Evolutionary conservation across 805 yeast species (phyloP), one percentile per base, ranked within the genome.

Genomic region (Pichia membranifaciens): DNA sequence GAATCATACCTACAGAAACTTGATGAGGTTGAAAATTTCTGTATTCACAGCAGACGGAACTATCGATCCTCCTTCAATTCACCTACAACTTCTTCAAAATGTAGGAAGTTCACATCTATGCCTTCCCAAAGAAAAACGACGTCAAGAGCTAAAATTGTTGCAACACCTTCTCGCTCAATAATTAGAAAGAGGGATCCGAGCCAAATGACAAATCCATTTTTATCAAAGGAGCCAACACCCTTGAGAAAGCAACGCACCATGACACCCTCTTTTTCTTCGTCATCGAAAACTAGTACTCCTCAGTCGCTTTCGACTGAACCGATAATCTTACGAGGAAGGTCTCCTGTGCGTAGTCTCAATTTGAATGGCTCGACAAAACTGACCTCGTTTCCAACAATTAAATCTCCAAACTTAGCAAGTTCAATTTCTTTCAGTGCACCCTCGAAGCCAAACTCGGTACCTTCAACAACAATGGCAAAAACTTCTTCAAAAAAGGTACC

Each of bases 1-100:
- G 72, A 70, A 50, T 73, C 74, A 33, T 74, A 79, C 38, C 59
- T 69, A 38, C 71, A 31, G 15, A 55, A 47, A 28, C 39, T 62
- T 36, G 46, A 47, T 12, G 55, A 57, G 31, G 55, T 60, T 22
- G 63, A 59, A 48, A 43, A 45, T 16, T 52, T 53, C 28, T 53
- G 49, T 31, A 51, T 38, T 23, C 55, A 32, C 43, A 49, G 49
- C 42, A 53, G 25, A 18, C 40, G n/a, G 36, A 20, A 47, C 25
- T 20, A 58, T 55, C 45, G 46, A 23, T 28, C 43, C 25, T 22
- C 41, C 36, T 34, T 28, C 8, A 28, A 45, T 16, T 34, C 41
- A n/a, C 33, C 38, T 23, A 28, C 49, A 25, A 31, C 40, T 20
- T 34, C 47, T 7, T 33, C 48, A 8, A 32, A 44, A 22, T 37